These are phyloP conservation scores for Candida sp. DNA, from an alignment of 1,139 yeast genomes.

Conservation along the genomic window DNA sequence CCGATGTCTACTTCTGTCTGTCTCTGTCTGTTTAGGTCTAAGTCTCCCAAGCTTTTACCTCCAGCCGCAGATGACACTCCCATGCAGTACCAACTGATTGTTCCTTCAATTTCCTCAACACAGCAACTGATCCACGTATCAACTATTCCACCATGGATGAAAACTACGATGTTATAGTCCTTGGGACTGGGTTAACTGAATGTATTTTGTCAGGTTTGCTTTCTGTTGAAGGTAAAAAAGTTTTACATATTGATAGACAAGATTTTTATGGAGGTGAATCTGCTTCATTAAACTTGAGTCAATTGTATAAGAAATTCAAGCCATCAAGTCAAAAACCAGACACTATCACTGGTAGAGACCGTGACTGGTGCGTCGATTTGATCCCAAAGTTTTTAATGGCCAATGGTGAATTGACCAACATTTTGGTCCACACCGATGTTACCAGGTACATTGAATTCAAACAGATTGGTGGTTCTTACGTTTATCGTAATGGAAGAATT, in stretches of 20 bases:
- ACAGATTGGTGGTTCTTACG: slow-evolving; percentile 93
- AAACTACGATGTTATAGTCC: slow-evolving; percentile 72
- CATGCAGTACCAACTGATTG: too few relatives aligned
- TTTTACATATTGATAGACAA: slow-evolving; percentile 92
- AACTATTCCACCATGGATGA: slow-evolving; percentile 68
- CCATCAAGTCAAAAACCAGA: slow-evolving; percentile 69
- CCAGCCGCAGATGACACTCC: too few relatives aligned
- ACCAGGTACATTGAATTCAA: slow-evolving; percentile 95
- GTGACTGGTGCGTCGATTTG: slow-evolving; percentile 98
- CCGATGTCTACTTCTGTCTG: too few relatives aligned
- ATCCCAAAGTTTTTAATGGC: slow-evolving; percentile 98
- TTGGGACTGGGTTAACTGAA: slow-evolving; percentile 86
- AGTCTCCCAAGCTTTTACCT: too few relatives aligned
- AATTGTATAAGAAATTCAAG: slow-evolving; percentile 68
- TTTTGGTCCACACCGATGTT: slow-evolving; percentile 91
- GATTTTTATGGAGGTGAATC: slow-evolving; percentile 92
- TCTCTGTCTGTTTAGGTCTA: too few relatives aligned
- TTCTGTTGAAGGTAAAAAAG: slow-evolving; percentile 90
- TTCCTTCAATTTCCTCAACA: too few relatives aligned
- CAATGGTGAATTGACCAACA: slow-evolving; percentile 95
- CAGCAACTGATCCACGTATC: too few relatives aligned
- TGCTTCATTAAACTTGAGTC: slow-evolving; percentile 60
- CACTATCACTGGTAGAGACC: slow-evolving; percentile 75
- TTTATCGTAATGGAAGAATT: slow-evolving; percentile 84
- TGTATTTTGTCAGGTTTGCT: slow-evolving; percentile 92